Base-by-base conservation (phyloP, 108 stramenopile genomes). In the Conticribra guillardii region DNA sequence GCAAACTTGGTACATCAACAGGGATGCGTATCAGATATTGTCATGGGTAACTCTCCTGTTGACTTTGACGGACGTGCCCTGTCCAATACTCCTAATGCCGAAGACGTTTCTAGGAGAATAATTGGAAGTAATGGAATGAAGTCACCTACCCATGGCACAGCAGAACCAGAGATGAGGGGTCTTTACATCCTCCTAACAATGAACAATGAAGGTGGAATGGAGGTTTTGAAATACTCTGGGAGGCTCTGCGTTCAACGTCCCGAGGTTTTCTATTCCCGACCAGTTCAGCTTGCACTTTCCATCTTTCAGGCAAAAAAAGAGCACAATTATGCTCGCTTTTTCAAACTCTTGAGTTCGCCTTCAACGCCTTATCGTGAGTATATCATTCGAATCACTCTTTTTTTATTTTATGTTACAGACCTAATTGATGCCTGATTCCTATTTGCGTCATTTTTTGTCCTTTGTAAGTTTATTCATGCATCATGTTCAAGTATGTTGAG, bases 401-500 rank as follows among this genome's bases (percentile, higher is more conserved):
- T 29, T 41, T 71, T 53, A 15, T 56, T 31, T 31, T 62, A 41
- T 30, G 34, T 46, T 46, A 31, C 23, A 28, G n/a, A 27, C 48
- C 32, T 19, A 32, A 26, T 11, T 15, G 44, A 44, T 44, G 8
- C 44, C 44, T 15, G 44, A 44, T 11, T 11, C 8, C 44, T 44
- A 17, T 17, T 47, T 4, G 4, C 46, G 19, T 4, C 46, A 18
- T 3, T 18, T 1, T 47, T 47, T 17, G 4, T 18, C 46, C 2
- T 17, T 18, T 2, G 18, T 69, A 21, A 71, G 63, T 85, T 47
- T 73, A 85, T 65, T 72, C 87, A 7, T 96, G 91, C 59, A 79
- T 96, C 60, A 94, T 94, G 92, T 93, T 93, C 85, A 94, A 93
- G 63, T 87, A 93, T 64, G 93, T 94, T 3, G 90, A 92, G 53